Evolutionary conservation across 768 basidiomycete species (phyloP), one percentile per base, ranked within the genome.

Genomic region (Podaxis carcinomalis): DNA sequence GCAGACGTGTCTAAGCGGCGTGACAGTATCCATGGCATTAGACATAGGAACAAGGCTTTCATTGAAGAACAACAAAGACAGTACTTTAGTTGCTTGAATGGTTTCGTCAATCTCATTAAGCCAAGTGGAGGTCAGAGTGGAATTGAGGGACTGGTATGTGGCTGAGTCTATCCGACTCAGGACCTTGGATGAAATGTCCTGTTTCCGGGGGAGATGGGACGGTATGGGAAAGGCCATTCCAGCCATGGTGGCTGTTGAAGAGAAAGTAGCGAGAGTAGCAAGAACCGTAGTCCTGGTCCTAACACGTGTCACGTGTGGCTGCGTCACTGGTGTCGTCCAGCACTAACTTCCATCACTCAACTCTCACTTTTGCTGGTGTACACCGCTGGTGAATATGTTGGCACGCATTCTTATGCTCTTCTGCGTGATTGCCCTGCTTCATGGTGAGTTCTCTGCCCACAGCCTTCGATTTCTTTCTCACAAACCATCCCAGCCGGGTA

Each of bases 191-290:
- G 90, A 88, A 5, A 88, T 80, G 71, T 93, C 89, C 64, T 82
- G 79, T 69, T 83, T 83, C 51, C 86, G 82, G n/a, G 90, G 89
- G 32, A 90, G 78, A 71, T 92, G 89, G 14, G 83, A 73, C 63
- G 89, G 90, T 62, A 89, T 66, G 53, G 85, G 83, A 72, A 91
- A 91, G 46, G 90, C 85, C 91, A 93, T 92, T 62, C 63, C 57
- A 23, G 63, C 57, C 51, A 53, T 53, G 56, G 65, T 62, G 63
- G 51, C 62, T 51, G 47, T 51, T 37, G 13, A 39, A 39, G 39
- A 56, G 39, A 28, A 25, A 47, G 44, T 6, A 40, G 16, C n/a
- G 42, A 44, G 42, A n/a, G n/a, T 19, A 44, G 42, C 42, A 44
- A 19, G 42, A 0, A 13, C 32, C 7, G 32, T 32, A 46, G 61